Percentiles rank a stretch among this genome's conserved stretches.
These are phyloP conservation scores for Nicotiana otophora DNA, from an alignment of 257 asterid genomes.

Conservation along the genomic window DNA sequence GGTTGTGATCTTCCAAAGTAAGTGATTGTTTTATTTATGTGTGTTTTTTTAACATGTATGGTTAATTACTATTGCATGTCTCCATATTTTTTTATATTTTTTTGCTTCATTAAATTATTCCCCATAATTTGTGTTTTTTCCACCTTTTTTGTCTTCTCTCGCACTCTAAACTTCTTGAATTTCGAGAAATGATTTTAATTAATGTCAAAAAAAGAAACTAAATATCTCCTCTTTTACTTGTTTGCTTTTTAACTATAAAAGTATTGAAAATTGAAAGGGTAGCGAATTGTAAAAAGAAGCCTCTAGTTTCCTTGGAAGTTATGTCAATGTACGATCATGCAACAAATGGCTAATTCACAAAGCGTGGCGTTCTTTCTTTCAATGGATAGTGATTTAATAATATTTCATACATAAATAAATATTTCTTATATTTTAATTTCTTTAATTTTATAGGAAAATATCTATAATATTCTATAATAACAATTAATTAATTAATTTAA, in stretches of 20 bases:
- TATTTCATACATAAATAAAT: too few relatives aligned
- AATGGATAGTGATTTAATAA: neutral
- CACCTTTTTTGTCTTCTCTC: neutral
- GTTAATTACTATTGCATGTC: neutral
- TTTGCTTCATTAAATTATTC: neutral
- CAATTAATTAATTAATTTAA: too few relatives aligned
- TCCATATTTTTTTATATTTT: neutral
- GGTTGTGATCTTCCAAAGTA: slow-evolving; percentile 76
- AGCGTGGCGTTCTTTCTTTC: neutral
- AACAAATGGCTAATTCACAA: neutral
- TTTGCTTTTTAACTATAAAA: neutral
- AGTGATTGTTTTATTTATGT: neutral
- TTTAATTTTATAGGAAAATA: too few relatives aligned
- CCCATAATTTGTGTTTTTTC: neutral
- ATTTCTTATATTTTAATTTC: too few relatives aligned
- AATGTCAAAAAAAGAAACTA: neutral
- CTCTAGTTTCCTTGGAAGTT: neutral
- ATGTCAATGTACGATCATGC: neutral
- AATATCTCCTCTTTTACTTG: neutral
- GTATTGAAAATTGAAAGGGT: neutral
- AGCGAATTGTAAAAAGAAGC: neutral
- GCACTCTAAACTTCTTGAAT: too few relatives aligned
- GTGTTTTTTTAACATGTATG: neutral
- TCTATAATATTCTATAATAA: too few relatives aligned
- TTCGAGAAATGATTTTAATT: too few relatives aligned